phyloP scores from a whole-genome alignment of 495 filamentous ascomycete genomes.

The Platismatia glauca region DNA sequence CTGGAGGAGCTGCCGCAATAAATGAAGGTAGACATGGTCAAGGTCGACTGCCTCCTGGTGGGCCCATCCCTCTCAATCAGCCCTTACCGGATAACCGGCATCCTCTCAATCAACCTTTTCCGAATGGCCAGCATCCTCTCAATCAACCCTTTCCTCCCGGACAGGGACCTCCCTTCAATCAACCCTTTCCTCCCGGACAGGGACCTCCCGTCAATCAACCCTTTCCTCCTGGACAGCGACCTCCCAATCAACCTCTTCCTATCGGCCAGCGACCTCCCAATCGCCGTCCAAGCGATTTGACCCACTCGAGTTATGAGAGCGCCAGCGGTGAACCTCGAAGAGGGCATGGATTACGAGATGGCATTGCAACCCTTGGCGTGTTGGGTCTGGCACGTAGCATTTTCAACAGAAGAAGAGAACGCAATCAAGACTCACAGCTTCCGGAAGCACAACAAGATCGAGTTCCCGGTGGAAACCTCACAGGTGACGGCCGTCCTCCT shows the following conservation, averaged over 20 bases:
- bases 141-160: conserved; percentile 29
- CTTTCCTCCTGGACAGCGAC: conserved; percentile 33
- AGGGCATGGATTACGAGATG: conserved; percentile 49
- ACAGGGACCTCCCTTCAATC: conserved; percentile 36
- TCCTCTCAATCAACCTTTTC: conserved; percentile 6
- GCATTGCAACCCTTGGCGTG: conserved; percentile 58
- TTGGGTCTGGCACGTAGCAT: conserved; percentile 56
- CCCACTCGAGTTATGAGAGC: conserved; percentile 35
- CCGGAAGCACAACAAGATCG: conserved; percentile 52
- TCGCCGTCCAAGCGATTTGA: conserved; percentile 15
- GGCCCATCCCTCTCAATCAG: conserved; percentile 35
- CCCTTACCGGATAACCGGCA: conserved; percentile 5
- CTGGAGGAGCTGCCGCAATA: conserved; percentile 20
- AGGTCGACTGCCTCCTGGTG: conserved; percentile 25
- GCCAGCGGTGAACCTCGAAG: conserved; percentile 35
- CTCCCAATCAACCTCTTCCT: conserved; percentile 32
- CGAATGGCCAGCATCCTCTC: conserved; percentile 9
- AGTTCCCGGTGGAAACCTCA: conserved; percentile 45
- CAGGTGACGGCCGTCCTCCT: conserved; percentile 53
- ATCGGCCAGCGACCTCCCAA: conserved; percentile 8
- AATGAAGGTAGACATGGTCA: conserved; percentile 10
- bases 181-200: conserved; percentile 20
- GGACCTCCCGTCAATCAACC: conserved; percentile 17
- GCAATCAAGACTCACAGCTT: conserved; percentile 55
- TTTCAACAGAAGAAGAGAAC: conserved; percentile 51